These are phyloP conservation scores for Alisma plantagoaquatica DNA, from an alignment of 106 monocot genomes.

Conservation along the genomic window DNA sequence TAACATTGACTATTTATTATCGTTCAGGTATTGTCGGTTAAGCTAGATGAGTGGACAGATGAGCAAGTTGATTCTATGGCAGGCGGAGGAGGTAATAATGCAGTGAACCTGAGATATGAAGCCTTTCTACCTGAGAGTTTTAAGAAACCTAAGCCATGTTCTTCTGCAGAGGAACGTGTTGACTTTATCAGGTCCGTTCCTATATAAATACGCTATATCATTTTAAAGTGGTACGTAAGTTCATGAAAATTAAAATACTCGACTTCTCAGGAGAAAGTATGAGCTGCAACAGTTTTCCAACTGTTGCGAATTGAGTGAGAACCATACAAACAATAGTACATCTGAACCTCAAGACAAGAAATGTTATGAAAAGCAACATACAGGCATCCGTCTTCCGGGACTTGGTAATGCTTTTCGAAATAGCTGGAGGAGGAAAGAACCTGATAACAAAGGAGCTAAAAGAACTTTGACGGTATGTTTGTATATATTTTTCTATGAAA, in stretches of 20 bases:
- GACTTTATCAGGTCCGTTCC: conserved; percentile 59
- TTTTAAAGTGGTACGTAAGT: no score
- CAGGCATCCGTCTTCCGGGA: conserved; percentile 26
- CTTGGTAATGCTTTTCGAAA: conserved; percentile 53
- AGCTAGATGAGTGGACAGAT: conserved; percentile 77
- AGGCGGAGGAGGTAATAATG: conserved; percentile 49
- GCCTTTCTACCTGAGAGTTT: conserved; percentile 53
- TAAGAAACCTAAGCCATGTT: conserved; percentile 55
- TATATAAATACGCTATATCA: background rate
- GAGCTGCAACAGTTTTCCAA: conserved; percentile 61
- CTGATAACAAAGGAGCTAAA: conserved; percentile 42
- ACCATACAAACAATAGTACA: conserved; percentile 4
- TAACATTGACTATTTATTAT: no score
- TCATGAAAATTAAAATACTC: background rate
- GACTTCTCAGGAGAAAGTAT: conserved; percentile 72
- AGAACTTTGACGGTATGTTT: conserved; percentile 33
- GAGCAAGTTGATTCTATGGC: conserved; percentile 59
- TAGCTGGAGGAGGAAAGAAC: conserved; percentile 74
- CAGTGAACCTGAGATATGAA: conserved; percentile 61
- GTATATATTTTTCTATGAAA: background rate
- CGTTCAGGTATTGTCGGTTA: conserved; percentile 67
- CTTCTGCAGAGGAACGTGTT: conserved; percentile 48
- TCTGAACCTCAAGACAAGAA: conserved; percentile 1
- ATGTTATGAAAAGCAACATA: conserved; percentile 49
- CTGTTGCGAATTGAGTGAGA: conserved; percentile 11